Evolutionary conservation across 129 eudicot species (phyloP).

Genomic region (Artemisia annua): DNA sequence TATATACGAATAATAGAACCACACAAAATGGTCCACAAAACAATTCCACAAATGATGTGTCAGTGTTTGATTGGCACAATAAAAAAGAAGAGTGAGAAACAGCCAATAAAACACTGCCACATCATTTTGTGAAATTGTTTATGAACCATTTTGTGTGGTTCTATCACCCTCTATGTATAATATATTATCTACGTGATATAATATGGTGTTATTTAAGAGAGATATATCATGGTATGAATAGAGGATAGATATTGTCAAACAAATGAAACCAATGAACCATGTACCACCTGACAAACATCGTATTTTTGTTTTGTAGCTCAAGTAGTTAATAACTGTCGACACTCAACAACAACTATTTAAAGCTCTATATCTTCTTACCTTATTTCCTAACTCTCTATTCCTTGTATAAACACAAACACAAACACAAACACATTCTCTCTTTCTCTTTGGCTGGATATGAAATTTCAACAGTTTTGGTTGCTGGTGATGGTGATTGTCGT

Average conservation of each 20-base stretch:
- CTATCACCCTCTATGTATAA: too few species aligned
- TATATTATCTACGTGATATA: too few species aligned
- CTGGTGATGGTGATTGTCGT: slow-evolving; percentile 1
- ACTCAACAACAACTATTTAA: neutral
- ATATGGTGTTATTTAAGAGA: too few species aligned
- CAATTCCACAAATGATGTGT: too few species aligned
- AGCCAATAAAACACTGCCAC: too few species aligned
- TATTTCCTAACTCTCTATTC: neutral
- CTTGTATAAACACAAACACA: neutral
- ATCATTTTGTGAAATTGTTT: too few species aligned
- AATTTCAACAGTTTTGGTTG: slow-evolving; percentile 1
- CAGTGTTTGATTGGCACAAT: too few species aligned
- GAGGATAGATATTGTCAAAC: neutral
- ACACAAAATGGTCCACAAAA: too few species aligned
- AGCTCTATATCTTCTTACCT: neutral
- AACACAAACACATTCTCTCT: neutral
- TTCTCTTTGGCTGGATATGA: slow-evolving; percentile 11
- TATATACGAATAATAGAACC: too few species aligned
- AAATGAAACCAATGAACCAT: neutral
- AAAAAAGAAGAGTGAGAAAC: too few species aligned
- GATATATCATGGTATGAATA: neutral
- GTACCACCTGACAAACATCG: neutral
- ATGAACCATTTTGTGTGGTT: too few species aligned
- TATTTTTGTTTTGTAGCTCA: slow-evolving; percentile 7
- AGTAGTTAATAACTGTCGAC: neutral